Percentiles rank a stretch among this genome's conserved stretches.
phyloP scores from a whole-genome alignment of 495 filamentous ascomycete species.

The Astrothelium macrocarpum region DNA sequence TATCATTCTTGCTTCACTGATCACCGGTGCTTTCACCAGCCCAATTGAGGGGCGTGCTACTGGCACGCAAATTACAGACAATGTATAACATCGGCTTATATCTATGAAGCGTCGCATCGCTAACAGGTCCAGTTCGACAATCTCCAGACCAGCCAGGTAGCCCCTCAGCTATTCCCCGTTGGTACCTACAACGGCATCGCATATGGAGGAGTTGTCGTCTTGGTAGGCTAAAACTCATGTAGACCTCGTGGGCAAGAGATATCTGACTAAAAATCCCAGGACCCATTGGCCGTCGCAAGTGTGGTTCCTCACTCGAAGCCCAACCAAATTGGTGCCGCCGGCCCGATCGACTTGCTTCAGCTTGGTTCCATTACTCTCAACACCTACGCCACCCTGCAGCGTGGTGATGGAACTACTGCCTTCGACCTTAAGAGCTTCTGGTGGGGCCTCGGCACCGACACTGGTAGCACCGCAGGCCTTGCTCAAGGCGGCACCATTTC shows the following conservation, averaged over 20 bases:
- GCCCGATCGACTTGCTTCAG: constrained; percentile 2
- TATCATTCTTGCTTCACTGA: neutral
- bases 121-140: neutral
- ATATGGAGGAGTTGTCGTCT: neutral
- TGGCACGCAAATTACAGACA: neutral
- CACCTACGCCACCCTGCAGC: neutral
- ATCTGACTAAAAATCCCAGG: neutral
- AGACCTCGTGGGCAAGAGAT: neutral
- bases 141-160: neutral
- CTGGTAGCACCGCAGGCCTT: constrained; percentile 1
- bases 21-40: neutral
- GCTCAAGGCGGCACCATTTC: constrained; percentile 6
- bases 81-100: neutral
- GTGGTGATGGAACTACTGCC: neutral
- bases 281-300: neutral
- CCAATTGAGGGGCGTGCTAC: neutral
- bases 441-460: neutral
- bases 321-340: constrained; percentile 4
- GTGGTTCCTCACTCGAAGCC: neutral
- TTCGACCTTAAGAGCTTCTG: constrained; percentile 5
- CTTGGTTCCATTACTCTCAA: constrained; percentile 1
- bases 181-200: neutral
- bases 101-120: neutral
- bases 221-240: neutral
- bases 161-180: neutral